Base-by-base conservation (phyloP, 2,329 filamentous ascomycete species). In the Xylariaceae sp. region DNA sequence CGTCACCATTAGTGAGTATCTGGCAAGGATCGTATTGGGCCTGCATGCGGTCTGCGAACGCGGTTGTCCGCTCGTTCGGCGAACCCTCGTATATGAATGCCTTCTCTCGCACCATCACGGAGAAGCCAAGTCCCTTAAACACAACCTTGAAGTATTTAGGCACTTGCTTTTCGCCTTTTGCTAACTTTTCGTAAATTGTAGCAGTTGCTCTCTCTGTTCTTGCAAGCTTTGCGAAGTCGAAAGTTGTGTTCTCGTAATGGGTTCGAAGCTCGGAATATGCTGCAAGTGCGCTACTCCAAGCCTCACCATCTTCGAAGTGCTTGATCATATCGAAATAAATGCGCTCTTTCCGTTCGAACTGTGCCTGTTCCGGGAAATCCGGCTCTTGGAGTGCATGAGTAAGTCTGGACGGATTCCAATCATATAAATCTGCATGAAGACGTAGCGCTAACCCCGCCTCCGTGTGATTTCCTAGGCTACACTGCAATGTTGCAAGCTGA, bases 301-400 rank as follows among this genome's bases (percentile, higher is more conserved):
- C 89, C 62, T 89, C 85, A n/a, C 90, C 91, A 49, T 94, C 89
- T 62, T 97, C 92, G 54, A 93, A 96, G 63, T 92, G 78, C 65
- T 91, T 90, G 64, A 97, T 95, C 77, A 97, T 95, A 55, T 90
- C 81, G 59, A 96, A 94, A 68, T 94, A 96, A 40, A 97, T 78
- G 29, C 82, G 78, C 67, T 97, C 93, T 64, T 95, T 95, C 32
- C 92, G 84, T 58, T 97, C 92, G 59, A 97, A 97, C 1, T 88
- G 82, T 1, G 85, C 85, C 64, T 97, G 92, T 8, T 84, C 77
- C 0, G 88, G 87, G 63, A 94, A 86, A n/a, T 75, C 69, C 0
- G 90, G 91, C 37, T 91, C 90, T 1, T 71, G 60, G 8, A 95
- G 69, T 2, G 85, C 79, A 0, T 80, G 73, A 0, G 89, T 76